Conservation (phyloP, 305 asterid genomes). For the Fraxinus latifolia region DNA sequence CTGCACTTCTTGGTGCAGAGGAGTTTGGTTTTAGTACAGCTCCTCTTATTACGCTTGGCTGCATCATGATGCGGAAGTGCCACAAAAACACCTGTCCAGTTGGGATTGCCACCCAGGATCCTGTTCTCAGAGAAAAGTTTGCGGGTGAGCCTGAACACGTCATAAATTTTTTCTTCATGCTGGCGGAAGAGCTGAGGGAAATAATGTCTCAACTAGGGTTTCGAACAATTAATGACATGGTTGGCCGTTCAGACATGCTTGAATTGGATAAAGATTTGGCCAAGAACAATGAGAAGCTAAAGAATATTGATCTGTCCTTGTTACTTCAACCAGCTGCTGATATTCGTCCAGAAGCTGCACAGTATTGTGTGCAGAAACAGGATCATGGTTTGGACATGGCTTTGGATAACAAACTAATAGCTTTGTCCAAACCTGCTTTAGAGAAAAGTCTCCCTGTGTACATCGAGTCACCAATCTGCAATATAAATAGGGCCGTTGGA, state of each 20-base stretch:
- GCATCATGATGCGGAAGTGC: slow-evolving; percentile 99
- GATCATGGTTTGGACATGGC: slow-evolving; percentile 97
- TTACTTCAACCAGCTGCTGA: slow-evolving; percentile 97
- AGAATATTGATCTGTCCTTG: slow-evolving; percentile 78
- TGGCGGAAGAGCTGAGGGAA: slow-evolving; percentile 95
- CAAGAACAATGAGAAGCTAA: slow-evolving; percentile 74
- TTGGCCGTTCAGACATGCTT: slow-evolving; percentile 96
- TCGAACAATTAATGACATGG: slow-evolving; percentile 82
- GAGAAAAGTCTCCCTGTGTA: slow-evolving; percentile 82
- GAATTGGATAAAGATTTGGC: slow-evolving; percentile 72
- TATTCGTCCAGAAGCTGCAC: slow-evolving; percentile 94
- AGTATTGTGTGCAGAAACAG: slow-evolving; percentile 91
- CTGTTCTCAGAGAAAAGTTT: slow-evolving; percentile 90
- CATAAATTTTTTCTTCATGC: slow-evolving; percentile 94
- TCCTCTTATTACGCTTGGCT: slow-evolving; percentile 92
- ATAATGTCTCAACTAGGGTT: slow-evolving; percentile 91
- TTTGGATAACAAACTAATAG: slow-evolving; percentile 75
- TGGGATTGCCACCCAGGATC: slow-evolving; percentile 99
- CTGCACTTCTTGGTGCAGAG: slow-evolving; percentile 99
- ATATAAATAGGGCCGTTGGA: slow-evolving; percentile 92
- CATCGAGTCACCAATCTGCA: slow-evolving; percentile 78
- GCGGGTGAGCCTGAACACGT: slow-evolving; percentile 99
- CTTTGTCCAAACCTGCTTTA: slow-evolving; percentile 65
- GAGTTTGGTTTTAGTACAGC: slow-evolving; percentile 99
- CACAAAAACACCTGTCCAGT: slow-evolving; percentile 99